Evolutionary conservation across 2,329 filamentous ascomycete species (phyloP).

Genomic region (Aspergillus alliaceus): DNA sequence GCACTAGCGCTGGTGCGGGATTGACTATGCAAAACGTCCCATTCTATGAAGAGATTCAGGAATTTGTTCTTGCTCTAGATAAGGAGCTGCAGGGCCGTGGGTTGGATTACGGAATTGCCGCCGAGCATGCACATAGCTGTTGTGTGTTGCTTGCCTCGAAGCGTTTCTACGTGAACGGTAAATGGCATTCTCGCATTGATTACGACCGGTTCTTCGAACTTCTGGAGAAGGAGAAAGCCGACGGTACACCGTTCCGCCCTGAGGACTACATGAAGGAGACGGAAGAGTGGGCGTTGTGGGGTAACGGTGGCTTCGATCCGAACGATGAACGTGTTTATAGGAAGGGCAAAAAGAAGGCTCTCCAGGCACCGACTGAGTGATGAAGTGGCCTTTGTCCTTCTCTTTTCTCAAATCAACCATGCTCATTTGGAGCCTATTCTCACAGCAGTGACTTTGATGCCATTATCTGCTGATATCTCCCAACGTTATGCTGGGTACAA

Average conservation of each 20-base stretch:
- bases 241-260: slow-evolving; percentile 70
- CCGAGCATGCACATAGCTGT: slow-evolving; percentile 93
- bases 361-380: slow-evolving; percentile 3
- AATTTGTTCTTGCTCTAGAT: slow-evolving; percentile 77
- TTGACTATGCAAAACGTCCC: slow-evolving; percentile 97
- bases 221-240: slow-evolving; percentile 60
- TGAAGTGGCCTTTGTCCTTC: not conserved
- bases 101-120: slow-evolving; percentile 83
- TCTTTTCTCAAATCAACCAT: too few species aligned
- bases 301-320: slow-evolving; percentile 91
- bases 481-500: not conserved
- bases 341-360: slow-evolving; percentile 63
- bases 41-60: slow-evolving; percentile 86
- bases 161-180: slow-evolving; percentile 72
- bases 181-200: slow-evolving; percentile 90
- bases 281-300: slow-evolving; percentile 93
- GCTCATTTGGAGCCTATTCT: not conserved
- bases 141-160: slow-evolving; percentile 84
- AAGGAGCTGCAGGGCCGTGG: slow-evolving; percentile 67
- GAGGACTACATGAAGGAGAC: slow-evolving; percentile 92
- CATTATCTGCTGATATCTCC: not conserved
- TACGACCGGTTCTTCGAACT: slow-evolving; percentile 86
- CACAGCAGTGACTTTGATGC: not conserved
- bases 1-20: slow-evolving; percentile 77
- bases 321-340: slow-evolving; percentile 82